Base-by-base conservation (phyloP, 805 yeast genomes). In the Candida namnaoensis region DNA sequence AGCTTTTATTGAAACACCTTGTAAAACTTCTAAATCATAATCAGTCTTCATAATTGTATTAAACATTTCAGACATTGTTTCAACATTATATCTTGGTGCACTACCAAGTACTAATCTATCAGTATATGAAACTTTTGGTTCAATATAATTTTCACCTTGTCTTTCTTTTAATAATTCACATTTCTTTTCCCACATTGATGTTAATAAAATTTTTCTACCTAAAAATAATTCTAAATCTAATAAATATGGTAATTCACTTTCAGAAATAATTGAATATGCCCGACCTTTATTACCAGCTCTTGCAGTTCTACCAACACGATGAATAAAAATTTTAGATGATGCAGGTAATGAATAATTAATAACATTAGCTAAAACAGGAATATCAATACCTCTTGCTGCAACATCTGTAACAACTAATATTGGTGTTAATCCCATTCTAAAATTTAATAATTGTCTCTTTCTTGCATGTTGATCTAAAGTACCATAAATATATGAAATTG, bases 261-360 rank as follows among this genome's bases (percentile, higher is more conserved):
- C 95, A 44, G 80, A 72, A 7, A 90, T 82, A 45, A 93, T 77
- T 3, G 96, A 82, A 60, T 86, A 93, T 0, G 99, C 99, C 95
- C 97, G 88, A 57, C 99, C 99, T 52, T 75, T 79, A 59, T 88
- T 83, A 59, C 99, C 99, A 8, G 99, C 99, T 74, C 99, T 84
- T 10, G 99, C 99, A 37, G 99, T 93, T 74, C 99, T 82, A 62
- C 99, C 99, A 38, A 93, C 98, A 66, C 99, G 80, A 65, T 93
- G 99, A 42, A 93, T 76, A 62, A 93, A 93, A 44, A 91, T 84
- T 62, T 95, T 93, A 5, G 97, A 88, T 1, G 95, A 82, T 1
- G 88, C 83, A 10, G 98, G 98, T 45, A 93, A 70, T 1, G 96
- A 79, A 62, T 76, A 93, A 61, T 93, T 93, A 51, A 93, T 74